Base-by-base conservation (phyloP, 345 rosid species). In the Populus simonii region DNA sequence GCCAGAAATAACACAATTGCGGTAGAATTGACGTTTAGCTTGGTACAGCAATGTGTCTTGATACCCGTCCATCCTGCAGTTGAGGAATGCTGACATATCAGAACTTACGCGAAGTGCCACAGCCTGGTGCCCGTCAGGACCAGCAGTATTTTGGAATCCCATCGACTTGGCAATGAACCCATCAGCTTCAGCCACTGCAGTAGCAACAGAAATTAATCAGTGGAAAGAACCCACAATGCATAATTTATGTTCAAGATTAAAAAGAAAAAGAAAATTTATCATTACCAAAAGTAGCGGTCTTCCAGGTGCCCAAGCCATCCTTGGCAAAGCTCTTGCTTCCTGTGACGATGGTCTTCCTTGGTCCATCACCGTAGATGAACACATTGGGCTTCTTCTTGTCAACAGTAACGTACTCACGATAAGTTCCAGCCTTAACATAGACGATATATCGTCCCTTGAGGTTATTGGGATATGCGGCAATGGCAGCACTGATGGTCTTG, bases 131-230 rank as follows among this genome's bases (percentile, higher is more conserved):
- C 91, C 92, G 6, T 65, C 73, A 8, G 90, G 88, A 4, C 96
- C 98, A 0, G 98, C 97, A 0, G 91, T 93, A 92, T 93, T 93
- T 61, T 70, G 65, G 87, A 93, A 87, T 47, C 90, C 93, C 70
- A 93, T 89, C 35, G 76, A 72, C 83, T 83, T 87, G 3, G 91
- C 90, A 38, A 92, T 77, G 89, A 92, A 93, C 11, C 94, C 93
- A 18, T 75, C 77, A 0, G 86, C 92, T 27, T 77, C 73, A 25
- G 82, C 94, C 80, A 86, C 98, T 92, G 84, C 63, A 80, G 35
- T 33, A 33, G 35, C 35, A 33, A 3, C 35, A 33, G 5, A 33
- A 33, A 33, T 33, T 33, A 33, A 33, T 33, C 35, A 33, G 3
- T 33, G 35, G 35, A 33, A 33, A 33, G 35, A 33, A 47, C 20